phyloP scores from a whole-genome alignment of 2,329 filamentous ascomycete species.

The Colletotrichum sp. region DNA sequence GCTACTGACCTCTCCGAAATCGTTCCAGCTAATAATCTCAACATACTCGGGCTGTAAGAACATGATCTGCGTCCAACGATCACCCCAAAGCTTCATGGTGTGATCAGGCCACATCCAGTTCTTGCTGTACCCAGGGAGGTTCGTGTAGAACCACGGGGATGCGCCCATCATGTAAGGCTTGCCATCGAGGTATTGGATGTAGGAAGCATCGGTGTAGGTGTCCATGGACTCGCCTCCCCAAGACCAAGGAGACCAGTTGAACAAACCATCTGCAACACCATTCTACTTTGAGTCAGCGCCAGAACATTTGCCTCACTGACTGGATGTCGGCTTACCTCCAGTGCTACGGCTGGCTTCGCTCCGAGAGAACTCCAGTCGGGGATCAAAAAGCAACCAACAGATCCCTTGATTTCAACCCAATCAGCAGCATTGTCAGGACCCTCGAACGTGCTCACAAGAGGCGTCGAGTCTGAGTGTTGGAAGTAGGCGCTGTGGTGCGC shows the following conservation, averaged over 20 bases:
- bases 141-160: not conserved
- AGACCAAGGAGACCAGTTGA: not conserved
- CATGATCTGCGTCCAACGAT: not conserved
- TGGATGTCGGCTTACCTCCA: not conserved
- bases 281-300: not conserved
- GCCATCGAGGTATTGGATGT: not conserved
- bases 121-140: not conserved
- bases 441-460: not conserved
- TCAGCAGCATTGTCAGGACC: not conserved
- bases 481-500: not conserved
- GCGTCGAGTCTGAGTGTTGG: not conserved
- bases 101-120: not conserved
- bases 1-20: not conserved
- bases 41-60: not conserved
- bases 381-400: not conserved
- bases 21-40: not conserved
- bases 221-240: not conserved
- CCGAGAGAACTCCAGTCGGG: not conserved
- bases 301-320: not conserved
- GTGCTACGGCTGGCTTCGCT: not conserved
- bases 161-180: not conserved
- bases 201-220: not conserved
- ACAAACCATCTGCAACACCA: not conserved
- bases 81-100: not conserved
- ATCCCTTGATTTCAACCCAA: not conserved